phyloP scores from a whole-genome alignment of 345 rosid species.

The Lepidium africanum region DNA sequence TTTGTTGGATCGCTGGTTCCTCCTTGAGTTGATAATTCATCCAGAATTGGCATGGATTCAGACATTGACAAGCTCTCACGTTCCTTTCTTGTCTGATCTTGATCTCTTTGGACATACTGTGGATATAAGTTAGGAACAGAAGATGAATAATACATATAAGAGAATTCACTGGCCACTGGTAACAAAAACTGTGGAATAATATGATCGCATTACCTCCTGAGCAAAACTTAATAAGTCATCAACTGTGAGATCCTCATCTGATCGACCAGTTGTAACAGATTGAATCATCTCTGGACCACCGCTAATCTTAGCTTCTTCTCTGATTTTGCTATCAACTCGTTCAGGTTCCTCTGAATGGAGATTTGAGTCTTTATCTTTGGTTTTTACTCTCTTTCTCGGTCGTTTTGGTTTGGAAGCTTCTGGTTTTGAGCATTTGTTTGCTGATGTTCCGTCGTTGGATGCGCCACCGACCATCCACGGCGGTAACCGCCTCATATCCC shows the following conservation, averaged over 20 bases:
- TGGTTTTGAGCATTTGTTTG: background rate
- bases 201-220: constrained; percentile 3
- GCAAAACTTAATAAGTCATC: constrained; percentile 26
- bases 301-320: background rate
- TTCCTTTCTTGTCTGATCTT: background rate
- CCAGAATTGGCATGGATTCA: background rate
- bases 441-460: background rate
- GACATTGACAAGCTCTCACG: background rate
- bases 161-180: background rate
- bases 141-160: background rate
- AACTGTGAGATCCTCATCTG: constrained; percentile 12
- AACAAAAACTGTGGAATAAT: background rate
- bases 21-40: background rate
- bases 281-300: background rate
- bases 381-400: background rate
- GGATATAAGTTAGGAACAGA: background rate
- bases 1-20: background rate
- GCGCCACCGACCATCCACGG: constrained; percentile 26
- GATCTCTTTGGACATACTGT: constrained; percentile 13
- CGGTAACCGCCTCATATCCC: constrained; percentile 24
- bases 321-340: background rate
- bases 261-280: background rate
- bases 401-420: background rate
- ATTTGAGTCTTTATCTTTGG: background rate
- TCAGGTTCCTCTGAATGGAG: background rate